Evolutionary conservation across 2,329 filamentous ascomycete genomes (phyloP), one percentile per base, ranked within the genome.

Genomic region (Aureobasidium sp.): DNA sequence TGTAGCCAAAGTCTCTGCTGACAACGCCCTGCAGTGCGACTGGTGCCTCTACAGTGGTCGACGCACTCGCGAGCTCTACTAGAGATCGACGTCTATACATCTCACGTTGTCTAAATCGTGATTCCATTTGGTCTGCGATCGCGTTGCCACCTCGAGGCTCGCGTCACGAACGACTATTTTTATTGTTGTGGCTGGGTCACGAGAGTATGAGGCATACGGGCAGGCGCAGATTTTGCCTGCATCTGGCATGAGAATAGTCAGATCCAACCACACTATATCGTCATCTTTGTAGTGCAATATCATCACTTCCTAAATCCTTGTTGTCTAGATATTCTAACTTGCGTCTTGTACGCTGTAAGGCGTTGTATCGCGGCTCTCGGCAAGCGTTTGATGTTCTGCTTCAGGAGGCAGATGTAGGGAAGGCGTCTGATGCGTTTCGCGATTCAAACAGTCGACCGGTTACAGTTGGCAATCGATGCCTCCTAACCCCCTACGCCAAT

Each of bases 11-110:
- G 29, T 48, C 32, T 42, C 23, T 36, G 50, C 37, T 62, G n/a
- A 62, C 23, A 39, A 50, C 50, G 66, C 41, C 64, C 46, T 36
- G 27, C 23, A 17, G 73, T 76, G 74, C 61, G 73, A 73, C 44
- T 75, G 74, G 74, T 76, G 73, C 61, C 72, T 70, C 47, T 69
- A 67, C 36, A 70, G 69, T 52, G 72, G 74, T 9, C 63, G 74
- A 62, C 65, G 74, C 29, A 75, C 73, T 6, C 63, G 72, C 51
- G 73, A 74, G 65, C 67, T 72, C 47, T 75, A 70, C 62, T 74
- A 63, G 68, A 46, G 39, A 57, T 23, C 29, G 53, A 17, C 20
- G 4, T 27, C 15, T 1, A 10, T 12, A 17, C n/a, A 23, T n/a
- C 20, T 29, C 17, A 46, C 26, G 44, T 44, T 20, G 8, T 17